Conservation (phyloP, 83 land plant genomes). For the Isoetes engelmannii region DNA sequence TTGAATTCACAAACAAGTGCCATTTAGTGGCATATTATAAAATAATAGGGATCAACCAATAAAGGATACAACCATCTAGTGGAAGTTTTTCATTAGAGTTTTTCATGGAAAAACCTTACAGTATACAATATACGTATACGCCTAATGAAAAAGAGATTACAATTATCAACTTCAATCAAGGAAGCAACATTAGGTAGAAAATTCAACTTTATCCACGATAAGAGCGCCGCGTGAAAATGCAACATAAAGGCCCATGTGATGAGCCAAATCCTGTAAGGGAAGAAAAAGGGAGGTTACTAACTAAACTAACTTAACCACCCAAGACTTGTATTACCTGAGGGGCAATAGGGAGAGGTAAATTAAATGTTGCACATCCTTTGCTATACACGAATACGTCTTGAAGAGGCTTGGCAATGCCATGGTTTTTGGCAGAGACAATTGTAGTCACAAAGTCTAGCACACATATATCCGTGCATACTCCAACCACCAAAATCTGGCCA, state of each 20-base stretch:
- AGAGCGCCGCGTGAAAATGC: constrained; percentile 19
- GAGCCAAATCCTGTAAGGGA: constrained; percentile 19
- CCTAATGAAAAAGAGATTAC: no score
- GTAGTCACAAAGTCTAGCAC: constrained; percentile 78
- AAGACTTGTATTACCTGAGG: constrained; percentile 56
- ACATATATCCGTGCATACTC: constrained; percentile 90
- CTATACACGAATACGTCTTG: constrained; percentile 74
- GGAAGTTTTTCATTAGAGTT: no score
- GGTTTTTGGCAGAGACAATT: constrained; percentile 75
- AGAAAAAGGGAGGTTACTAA: background rate
- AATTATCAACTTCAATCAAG: background rate
- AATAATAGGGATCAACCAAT: no score
- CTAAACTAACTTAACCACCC: background rate
- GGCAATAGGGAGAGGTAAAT: constrained; percentile 63
- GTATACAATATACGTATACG: no score
- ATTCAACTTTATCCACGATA: background rate
- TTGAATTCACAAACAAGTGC: no score
- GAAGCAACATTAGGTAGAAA: background rate
- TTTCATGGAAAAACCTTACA: no score
- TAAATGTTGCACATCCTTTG: constrained; percentile 70
- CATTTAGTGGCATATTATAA: no score
- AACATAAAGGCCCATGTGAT: constrained; percentile 29
- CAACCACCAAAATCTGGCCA: constrained; percentile 61
- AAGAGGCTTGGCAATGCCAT: constrained; percentile 50
- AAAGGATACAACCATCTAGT: no score